phyloP scores from a whole-genome alignment of 345 rosid species.

The Clausena lansium region DNA sequence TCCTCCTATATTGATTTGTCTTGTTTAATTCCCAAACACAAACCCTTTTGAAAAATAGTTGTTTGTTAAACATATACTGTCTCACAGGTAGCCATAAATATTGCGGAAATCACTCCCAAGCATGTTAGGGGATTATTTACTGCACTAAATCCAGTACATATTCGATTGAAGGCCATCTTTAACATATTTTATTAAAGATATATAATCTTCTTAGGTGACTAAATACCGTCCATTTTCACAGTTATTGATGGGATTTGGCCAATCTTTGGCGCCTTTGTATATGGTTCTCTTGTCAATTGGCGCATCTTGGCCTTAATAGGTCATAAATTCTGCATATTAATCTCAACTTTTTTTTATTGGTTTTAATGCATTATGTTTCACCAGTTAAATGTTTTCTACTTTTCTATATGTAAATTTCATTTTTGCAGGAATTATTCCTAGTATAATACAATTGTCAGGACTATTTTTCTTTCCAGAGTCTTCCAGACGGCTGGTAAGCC shows the following conservation, averaged over 20 bases:
- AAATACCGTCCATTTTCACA: conserved; percentile 4
- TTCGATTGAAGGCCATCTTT: conserved; percentile 6
- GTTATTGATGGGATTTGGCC: conserved; percentile 34
- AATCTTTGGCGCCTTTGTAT: conserved; percentile 30
- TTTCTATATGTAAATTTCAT: neutral
- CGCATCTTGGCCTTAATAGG: conserved; percentile 36
- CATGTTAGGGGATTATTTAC: conserved; percentile 40
- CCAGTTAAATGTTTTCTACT: neutral
- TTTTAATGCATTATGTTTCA: neutral
- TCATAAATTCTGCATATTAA: neutral
- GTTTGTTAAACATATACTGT: neutral
- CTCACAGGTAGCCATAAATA: conserved; percentile 36
- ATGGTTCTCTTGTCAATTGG: conserved; percentile 41
- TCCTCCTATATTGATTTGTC: neutral
- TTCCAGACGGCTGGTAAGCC: conserved; percentile 41
- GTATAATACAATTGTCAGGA: conserved; percentile 25
- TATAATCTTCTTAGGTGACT: conserved; percentile 9
- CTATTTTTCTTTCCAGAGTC: conserved; percentile 37
- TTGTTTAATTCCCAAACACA: neutral
- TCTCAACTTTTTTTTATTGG: too few species aligned
- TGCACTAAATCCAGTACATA: conserved; percentile 38
- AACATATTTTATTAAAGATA: conserved; percentile 12
- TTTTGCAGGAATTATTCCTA: conserved; percentile 29
- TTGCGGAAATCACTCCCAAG: conserved; percentile 54
- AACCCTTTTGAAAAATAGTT: neutral